These are phyloP conservation scores for Penicillium egyptiacum DNA, from an alignment of 495 filamentous ascomycete species.

Conservation along the genomic window DNA sequence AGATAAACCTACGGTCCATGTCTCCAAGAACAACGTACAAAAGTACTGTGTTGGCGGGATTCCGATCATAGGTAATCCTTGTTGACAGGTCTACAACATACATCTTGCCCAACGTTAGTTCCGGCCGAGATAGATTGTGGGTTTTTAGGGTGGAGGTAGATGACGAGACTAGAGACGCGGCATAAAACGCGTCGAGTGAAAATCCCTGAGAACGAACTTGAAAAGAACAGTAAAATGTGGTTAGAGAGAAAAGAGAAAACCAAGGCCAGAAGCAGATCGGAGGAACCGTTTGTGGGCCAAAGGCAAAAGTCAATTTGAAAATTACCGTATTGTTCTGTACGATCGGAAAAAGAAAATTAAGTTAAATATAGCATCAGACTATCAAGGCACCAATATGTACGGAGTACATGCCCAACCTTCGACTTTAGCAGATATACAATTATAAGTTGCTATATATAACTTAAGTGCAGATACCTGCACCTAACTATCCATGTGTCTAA, in stretches of 20 bases:
- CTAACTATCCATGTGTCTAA: neutral
- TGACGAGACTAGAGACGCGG: neutral
- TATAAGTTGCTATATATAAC: neutral
- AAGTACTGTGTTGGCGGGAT: neutral
- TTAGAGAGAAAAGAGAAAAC: neutral
- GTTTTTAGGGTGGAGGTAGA: neutral
- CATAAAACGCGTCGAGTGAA: neutral
- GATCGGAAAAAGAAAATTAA: neutral
- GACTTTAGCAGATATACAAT: neutral
- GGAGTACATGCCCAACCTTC: neutral
- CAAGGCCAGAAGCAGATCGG: neutral
- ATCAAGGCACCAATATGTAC: constrained; percentile 2
- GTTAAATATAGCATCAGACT: constrained; percentile 9
- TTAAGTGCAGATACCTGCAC: neutral
- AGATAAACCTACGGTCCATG: neutral
- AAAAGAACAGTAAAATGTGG: neutral
- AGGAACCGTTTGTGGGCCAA: neutral
- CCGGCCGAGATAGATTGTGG: neutral
- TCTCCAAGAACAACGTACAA: neutral
- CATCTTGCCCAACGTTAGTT: neutral
- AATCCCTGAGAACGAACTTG: neutral
- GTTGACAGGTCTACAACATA: too few relatives aligned
- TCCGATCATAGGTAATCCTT: too few relatives aligned
- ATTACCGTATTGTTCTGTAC: neutral
- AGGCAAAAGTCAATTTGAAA: constrained; percentile 1